Conservation (phyloP, 1,139 yeast species). For the Yamadazyma sp. region DNA sequence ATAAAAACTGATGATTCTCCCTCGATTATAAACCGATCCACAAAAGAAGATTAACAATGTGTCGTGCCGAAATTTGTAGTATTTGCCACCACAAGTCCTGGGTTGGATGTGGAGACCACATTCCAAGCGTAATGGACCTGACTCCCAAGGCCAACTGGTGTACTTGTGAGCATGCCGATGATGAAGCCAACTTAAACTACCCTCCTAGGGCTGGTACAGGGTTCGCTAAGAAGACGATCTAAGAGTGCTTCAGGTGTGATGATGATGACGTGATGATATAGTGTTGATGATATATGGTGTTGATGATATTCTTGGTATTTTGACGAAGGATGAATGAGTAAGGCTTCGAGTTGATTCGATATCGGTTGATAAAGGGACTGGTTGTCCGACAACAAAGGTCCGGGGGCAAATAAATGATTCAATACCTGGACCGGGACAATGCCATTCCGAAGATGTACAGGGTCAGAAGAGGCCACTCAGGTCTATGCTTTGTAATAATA, state of each 20-base stretch:
- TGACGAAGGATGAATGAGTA: no score
- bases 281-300: no score
- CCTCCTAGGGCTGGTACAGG: slow-evolving; percentile 51
- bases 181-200: slow-evolving; percentile 23
- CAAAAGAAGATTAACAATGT: slow-evolving; percentile 17
- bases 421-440: no score
- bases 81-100: slow-evolving; percentile 33
- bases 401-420: no score
- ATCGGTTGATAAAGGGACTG: no score
- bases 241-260: slow-evolving; percentile 2
- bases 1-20: not conserved
- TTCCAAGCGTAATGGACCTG: slow-evolving; percentile 31
- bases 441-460: no score
- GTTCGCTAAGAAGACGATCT: slow-evolving; percentile 26
- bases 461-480: no score
- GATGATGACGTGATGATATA: not conserved
- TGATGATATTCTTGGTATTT: no score
- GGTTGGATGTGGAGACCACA: slow-evolving; percentile 39
- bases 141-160: slow-evolving; percentile 41
- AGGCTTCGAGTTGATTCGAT: no score
- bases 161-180: slow-evolving; percentile 34
- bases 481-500: no score
- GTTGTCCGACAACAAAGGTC: no score
- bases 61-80: slow-evolving; percentile 19
- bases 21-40: not conserved